Base-by-base conservation (phyloP, 306 rosid species). In the Aeschynomene evenia region DNA sequence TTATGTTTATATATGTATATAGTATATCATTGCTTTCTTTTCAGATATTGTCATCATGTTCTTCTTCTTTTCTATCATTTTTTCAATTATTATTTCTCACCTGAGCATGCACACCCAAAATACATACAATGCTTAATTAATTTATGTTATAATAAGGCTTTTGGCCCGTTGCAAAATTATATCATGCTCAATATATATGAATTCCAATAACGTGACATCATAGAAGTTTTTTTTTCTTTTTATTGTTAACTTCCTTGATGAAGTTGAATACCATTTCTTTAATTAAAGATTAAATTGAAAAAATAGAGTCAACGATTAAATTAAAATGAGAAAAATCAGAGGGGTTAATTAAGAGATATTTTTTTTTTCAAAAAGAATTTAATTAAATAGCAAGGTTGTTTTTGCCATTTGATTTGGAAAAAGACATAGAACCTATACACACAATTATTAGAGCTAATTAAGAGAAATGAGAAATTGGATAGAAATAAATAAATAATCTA, bases 21-120 rank as follows among this genome's bases (percentile, higher is more conserved):
- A 39, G 3, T 36, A 46, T 70, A 31, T 20, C 49, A 40, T 77
- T 53, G 45, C 45, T 77, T 61, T 71, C 13, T 70, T 73, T 61
- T 74, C 46, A 43, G 60, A 56, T n/a, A 55, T 45, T 42, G 69
- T 73, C 79, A 67, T 75, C 80, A 71, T 45, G 21, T 73, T 49
- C 18, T 34, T 69, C 53, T 18, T 13, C 16, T 49, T 20, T 50
- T 22, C 21, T 70, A 3, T 54, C 37, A n/a, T 66, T 28, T 61
- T 29, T 31, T 70, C n/a, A 36, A 26, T 52, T 28, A 39, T 43
- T 40, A 63, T 39, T 53, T 53, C 7, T 9, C 24, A 0, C 40
- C 26, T 19, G 61, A 21, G 13, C 9, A 26, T 45, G 13, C 9
- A 26, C 54, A 4, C 2, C 16, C 9, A 7, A 24, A 62, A n/a